Base-by-base conservation (phyloP, 2,329 filamentous ascomycete species). In the Tolypocladium tundrense region DNA sequence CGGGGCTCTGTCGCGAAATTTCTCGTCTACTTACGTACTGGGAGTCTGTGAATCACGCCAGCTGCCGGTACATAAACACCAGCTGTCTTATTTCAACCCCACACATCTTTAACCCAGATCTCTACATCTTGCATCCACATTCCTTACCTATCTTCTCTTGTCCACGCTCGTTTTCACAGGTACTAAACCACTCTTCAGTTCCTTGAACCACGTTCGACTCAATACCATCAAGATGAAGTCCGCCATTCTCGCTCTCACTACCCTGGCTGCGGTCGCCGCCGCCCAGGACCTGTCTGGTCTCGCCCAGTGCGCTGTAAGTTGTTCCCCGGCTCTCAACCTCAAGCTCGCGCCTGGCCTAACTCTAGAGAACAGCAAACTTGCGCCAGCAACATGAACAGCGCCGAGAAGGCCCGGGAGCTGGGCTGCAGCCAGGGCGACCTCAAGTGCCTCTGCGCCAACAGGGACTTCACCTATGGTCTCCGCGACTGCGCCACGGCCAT, bases 251-350 rank as follows among this genome's bases (percentile, higher is more conserved):
- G 65, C 77, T 60, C 63, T 77, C 65, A 72, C 73, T 68, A 67
- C 73, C 62, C 66, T 77, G 57, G 73, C 72, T 61, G 70, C 73
- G 53, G 66, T 73, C 45, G 73, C 66, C 60, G 69, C 69, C 21
- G 77, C 74, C 45, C 78, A 80, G 67, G 66, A 72, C 60, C 55
- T 72, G 53, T 56, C 68, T 58, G 68, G 70, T 57, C 77, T 83
- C 55, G 75, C 79, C 40, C 58, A 67, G 21, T 85, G 82, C 64
- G 80, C 76, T 69, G 82, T 84, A 79, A 76, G 81, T 75, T 8
- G 16, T n/a, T n/a, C 21, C 43, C 14, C 27, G 6, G 24, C 8
- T 31, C 19, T 51, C 31, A 35, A 51, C n/a, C 31, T 14, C 19
- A 21, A 10, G 10, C 21, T 16, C 48, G 8, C 0, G 11, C 10